Evolutionary conservation across 805 yeast genomes (phyloP), one percentile per base, ranked within the genome.

Genomic region (Nakazawaea peltata): DNA sequence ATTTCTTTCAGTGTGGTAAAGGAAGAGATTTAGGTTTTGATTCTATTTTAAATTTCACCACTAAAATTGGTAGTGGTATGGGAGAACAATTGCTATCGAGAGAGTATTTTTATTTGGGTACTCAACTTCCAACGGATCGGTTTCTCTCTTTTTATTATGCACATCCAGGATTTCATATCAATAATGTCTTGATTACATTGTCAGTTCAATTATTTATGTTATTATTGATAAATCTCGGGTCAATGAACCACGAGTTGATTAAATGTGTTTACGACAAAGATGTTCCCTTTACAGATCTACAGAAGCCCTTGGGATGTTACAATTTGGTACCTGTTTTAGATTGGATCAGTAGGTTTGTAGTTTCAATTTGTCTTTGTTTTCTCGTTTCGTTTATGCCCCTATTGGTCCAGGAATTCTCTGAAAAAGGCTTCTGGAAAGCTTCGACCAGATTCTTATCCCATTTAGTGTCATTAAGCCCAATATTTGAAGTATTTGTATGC

Each of bases 11-110:
- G 56, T 90, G 97, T 59, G 97, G 97, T 22, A 90, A 90, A 55
- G 97, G 97, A 0, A 70, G 97, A 55, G 97, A 90, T 62, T 62
- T 90, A 37, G 97, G 97, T 3, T 90, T 90, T 59, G 81, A 87
- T 1, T 84, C 96, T 0, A 87, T 90, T 44, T 65, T 90, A 46
- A 90, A 88, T 52, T 90, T 90, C 63, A 90, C 96, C 0, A 81
- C 95, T 2, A 90, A 90, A 60, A 88, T 90, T 53, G 97, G 97
- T 3, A 92, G 95, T 28, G 97, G 97, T 33, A 90, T 90, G 97
- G 97, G 97, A 7, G 97, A 90, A 54, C 97, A 90, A 56, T 71
- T 88, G 56, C 60, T 90, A 23, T 85, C 95, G 5, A 70, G 97
- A 49, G 97, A 90, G 50, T 86, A 88, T 57, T 90, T 80, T 54